Evolutionary conservation across 2,329 filamentous ascomycete species (phyloP).

Genomic region (Colletotrichum sp.): DNA sequence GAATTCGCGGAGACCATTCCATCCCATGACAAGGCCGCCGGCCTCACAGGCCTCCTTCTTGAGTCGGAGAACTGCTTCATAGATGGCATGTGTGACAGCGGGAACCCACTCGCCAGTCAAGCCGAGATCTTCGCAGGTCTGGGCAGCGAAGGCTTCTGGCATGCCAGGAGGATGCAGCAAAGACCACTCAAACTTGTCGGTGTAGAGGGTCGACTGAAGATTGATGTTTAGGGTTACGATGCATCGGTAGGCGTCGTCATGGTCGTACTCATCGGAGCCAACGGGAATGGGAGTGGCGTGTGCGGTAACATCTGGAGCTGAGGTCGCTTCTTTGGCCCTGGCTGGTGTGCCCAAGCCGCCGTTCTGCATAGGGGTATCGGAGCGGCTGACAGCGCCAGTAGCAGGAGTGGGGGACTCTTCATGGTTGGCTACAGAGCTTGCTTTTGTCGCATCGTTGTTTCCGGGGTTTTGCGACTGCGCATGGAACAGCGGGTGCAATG

Average conservation of each 20-base stretch:
- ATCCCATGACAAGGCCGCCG: constrained; percentile 80
- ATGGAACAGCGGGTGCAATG: constrained; percentile 91
- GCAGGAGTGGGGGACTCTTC: constrained; percentile 43
- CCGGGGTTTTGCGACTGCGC: constrained; percentile 43
- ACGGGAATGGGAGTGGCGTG: constrained; percentile 68
- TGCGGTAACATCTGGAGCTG: constrained; percentile 66
- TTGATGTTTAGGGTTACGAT: constrained; percentile 92
- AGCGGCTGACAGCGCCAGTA: constrained; percentile 45
- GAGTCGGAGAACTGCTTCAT: constrained; percentile 87
- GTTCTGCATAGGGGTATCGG: constrained; percentile 62
- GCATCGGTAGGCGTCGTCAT: constrained; percentile 93
- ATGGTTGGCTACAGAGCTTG: constrained; percentile 35
- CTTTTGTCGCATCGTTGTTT: constrained; percentile 31
- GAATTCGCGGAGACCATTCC: constrained; percentile 69
- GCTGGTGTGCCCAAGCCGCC: constrained; percentile 56
- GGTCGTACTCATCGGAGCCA: constrained; percentile 79
- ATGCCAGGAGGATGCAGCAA: constrained; percentile 89
- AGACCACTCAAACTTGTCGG: constrained; percentile 98
- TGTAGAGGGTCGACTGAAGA: constrained; percentile 88
- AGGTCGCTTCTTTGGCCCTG: constrained; percentile 45
- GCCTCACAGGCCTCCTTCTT: constrained; percentile 98
- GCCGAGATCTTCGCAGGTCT: constrained; percentile 91
- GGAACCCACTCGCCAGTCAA: constrained; percentile 92
- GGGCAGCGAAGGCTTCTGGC: constrained; percentile 88
- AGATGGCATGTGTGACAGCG: constrained; percentile 94